phyloP scores from a whole-genome alignment of 139 green algal genomes.

The Trebouxia sp. region DNA sequence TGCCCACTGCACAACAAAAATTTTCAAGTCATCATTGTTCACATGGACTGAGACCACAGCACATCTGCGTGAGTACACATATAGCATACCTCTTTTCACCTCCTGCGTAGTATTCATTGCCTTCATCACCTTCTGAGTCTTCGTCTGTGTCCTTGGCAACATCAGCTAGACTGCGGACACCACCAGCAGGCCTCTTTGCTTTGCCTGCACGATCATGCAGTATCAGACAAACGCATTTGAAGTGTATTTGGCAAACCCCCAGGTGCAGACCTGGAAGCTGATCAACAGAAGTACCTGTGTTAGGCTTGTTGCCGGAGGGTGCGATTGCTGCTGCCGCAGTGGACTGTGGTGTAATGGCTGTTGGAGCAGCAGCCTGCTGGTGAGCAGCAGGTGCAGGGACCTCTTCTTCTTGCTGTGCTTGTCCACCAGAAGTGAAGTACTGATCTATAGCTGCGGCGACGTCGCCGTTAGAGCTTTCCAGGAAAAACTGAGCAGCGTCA shows the following conservation, averaged over 20 bases:
- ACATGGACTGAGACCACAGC: neutral
- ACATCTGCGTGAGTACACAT: no score
- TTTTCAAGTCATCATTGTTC: no score
- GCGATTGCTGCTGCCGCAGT: neutral
- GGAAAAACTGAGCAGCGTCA: slow-evolving; percentile 36
- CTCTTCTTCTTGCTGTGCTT: neutral
- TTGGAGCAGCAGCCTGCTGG: slow-evolving; percentile 11
- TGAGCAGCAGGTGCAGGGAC: neutral
- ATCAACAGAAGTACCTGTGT: neutral
- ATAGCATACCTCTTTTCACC: slow-evolving; percentile 80
- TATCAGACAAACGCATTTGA: neutral
- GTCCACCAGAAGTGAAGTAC: slow-evolving; percentile 27
- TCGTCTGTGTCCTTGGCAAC: neutral
- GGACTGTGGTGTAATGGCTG: neutral
- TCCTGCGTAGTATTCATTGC: slow-evolving; percentile 84
- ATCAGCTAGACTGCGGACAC: slow-evolving; percentile 11
- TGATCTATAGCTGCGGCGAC: slow-evolving; percentile 30
- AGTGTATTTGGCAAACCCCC: no score
- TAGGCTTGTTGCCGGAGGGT: neutral
- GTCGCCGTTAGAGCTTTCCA: slow-evolving; percentile 33
- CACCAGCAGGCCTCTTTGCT: neutral
- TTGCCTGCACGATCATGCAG: neutral
- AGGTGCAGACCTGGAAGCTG: no score
- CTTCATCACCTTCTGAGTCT: slow-evolving; percentile 46
- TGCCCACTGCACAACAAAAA: slow-evolving; percentile 28